A percentile compares a stretch with the other conserved stretches of the same genome.
phyloP scores from a whole-genome alignment of 2,329 filamentous ascomycete species.

The Claviceps sp. region DNA sequence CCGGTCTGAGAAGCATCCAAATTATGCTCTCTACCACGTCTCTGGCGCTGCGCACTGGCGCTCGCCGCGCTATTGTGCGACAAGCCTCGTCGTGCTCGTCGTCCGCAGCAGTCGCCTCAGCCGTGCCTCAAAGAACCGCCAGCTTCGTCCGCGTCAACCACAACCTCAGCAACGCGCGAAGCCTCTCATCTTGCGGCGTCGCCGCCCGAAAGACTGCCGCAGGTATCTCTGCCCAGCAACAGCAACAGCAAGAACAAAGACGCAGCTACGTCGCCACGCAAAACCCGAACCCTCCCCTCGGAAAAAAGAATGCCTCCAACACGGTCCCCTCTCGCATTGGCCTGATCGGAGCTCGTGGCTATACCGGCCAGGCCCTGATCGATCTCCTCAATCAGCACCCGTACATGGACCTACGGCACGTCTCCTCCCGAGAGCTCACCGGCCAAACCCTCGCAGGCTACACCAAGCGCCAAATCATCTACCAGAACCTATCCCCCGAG shows the following conservation, averaged over 20 bases:
- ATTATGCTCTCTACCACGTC: conserved; percentile 3
- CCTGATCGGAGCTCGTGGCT: conserved; percentile 82
- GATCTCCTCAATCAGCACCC: conserved; percentile 78
- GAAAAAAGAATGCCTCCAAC: conserved; percentile 77
- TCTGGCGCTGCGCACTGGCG: neutral
- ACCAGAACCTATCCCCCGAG: conserved; percentile 79
- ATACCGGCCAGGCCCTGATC: conserved; percentile 48
- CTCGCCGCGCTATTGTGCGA: neutral
- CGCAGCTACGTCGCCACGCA: neutral
- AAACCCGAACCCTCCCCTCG: conserved; percentile 51
- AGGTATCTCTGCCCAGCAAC: neutral
- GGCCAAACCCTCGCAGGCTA: conserved; percentile 84
- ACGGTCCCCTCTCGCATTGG: conserved; percentile 65
- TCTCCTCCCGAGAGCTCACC: conserved; percentile 83
- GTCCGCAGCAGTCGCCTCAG: no score
- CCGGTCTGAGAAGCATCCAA: conserved; percentile 3
- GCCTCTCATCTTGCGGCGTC: neutral
- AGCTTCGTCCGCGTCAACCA: neutral
- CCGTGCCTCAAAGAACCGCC: neutral
- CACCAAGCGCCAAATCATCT: conserved; percentile 78
- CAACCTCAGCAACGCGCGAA: neutral
- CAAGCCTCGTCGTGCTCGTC: neutral
- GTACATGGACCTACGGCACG: conserved; percentile 77
- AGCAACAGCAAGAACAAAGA: neutral
- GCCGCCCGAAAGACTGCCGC: neutral